Evolutionary conservation across 1,284 basidiomycete genomes (phyloP).

Genomic region (Irpex sp.): DNA sequence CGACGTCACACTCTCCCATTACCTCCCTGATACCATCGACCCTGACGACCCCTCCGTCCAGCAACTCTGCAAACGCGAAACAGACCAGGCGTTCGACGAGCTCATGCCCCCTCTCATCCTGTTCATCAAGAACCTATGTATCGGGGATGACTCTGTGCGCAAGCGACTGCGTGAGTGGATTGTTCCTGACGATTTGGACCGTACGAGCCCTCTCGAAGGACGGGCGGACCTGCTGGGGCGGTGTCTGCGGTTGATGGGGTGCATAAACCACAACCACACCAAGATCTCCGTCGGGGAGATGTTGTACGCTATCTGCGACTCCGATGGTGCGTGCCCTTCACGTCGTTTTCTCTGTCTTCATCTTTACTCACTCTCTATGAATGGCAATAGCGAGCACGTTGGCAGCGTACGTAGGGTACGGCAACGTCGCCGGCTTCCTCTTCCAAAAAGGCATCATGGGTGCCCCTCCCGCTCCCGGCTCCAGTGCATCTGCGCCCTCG

Average conservation of each 20-base stretch:
- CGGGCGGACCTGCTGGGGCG: conserved; percentile 74
- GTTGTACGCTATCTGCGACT: conserved; percentile 77
- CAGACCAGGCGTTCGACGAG: conserved; percentile 67
- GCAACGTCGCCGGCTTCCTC: conserved; percentile 89
- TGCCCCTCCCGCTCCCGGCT: conserved; percentile 36
- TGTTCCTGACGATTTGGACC: conserved; percentile 75
- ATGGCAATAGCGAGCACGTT: conserved; percentile 56
- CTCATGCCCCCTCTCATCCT: conserved; percentile 71
- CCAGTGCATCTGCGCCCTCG: conserved; percentile 24
- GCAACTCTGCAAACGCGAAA: conserved; percentile 43
- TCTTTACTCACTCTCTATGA: neutral
- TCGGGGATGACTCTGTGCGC: conserved; percentile 56
- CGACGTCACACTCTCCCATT: conserved; percentile 57
- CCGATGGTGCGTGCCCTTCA: conserved; percentile 56
- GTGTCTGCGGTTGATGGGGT: conserved; percentile 73
- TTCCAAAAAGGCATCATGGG: conserved; percentile 84
- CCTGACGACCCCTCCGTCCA: conserved; percentile 62
- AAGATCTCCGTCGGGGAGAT: conserved; percentile 83
- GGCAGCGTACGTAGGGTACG: conserved; percentile 80
- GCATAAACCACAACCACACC: conserved; percentile 66
- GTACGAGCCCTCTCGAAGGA: conserved; percentile 68
- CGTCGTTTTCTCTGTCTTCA: neutral
- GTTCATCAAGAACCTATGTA: conserved; percentile 67
- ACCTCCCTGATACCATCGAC: conserved; percentile 62
- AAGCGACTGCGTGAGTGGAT: conserved; percentile 59